Base-by-base conservation (phyloP, 2,329 filamentous ascomycete species). In the Corinectria fuckeliana region DNA sequence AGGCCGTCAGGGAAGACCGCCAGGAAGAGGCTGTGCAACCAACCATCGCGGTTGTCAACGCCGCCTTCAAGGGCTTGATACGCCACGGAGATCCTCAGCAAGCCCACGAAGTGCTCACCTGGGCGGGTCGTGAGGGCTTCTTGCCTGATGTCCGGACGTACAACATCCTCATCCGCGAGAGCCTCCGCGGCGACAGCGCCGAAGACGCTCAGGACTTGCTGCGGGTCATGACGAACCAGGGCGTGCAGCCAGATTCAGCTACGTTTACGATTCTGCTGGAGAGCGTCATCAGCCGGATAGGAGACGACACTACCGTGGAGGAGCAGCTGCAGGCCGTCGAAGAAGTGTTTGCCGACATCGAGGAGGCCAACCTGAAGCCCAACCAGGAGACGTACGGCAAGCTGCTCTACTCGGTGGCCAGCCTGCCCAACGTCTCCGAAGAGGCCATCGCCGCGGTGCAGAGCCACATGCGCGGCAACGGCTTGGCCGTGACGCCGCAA, bases 261-360 rank as follows among this genome's bases (percentile, higher is more conserved):
- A 95, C 92, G 0, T 91, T 91, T 73, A 91, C 87, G 20, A 86
- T 92, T 61, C 81, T 95, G 56, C 79, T 95, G 7, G 86, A 90
- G 39, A 84, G 83, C 69, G 74, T 85, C 60, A 76, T 85, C 68
- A 70, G 77, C 62, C 66, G 74, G 38, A 75, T 85, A 34, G 56
- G 50, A 49, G 44, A 68, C 25, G 69, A 80, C 36, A 47, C 69
- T 45, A 72, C 77, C 2, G 73, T 79, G 0, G 73, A 79, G 10
- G 80, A 87, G 53, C 87, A 89, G 71, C 75, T 79, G 18, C 70
- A 74, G 2, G 77, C 81, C 16, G 80, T 92, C 6, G 67, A 80
- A n/a, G 70, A 73, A 4, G 77, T 90, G 44, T 81, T 93, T 52
- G 64, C 74, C 3, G 80, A 85, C 18, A 86, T 93, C 73, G 79